Conservation (phyloP, 2,329 filamentous ascomycete genomes). For the Cadophora malorum region DNA sequence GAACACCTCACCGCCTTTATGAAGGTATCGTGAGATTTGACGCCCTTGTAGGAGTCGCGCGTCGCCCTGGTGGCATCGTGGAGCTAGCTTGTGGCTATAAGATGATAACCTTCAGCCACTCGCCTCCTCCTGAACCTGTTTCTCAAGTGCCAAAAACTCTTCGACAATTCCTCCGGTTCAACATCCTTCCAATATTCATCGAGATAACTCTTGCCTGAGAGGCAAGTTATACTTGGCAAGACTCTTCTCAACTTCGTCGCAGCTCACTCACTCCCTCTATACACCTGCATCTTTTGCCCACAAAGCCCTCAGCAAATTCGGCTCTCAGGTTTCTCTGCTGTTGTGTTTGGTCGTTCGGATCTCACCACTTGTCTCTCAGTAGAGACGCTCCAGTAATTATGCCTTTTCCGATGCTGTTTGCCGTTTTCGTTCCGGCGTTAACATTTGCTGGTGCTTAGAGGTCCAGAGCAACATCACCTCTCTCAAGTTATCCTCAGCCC, state of each 20-base stretch:
- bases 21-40: neutral
- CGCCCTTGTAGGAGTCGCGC: neutral
- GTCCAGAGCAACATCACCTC: slow-evolving; percentile 5
- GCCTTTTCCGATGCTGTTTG: neutral
- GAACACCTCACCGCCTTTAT: slow-evolving; percentile 3
- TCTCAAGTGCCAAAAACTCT: neutral
- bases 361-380: neutral
- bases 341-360: neutral
- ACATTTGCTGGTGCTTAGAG: slow-evolving; percentile 12
- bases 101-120: slow-evolving; percentile 1
- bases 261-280: neutral
- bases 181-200: neutral
- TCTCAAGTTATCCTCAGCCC: neutral
- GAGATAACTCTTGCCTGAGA: neutral
- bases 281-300: neutral
- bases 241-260: neutral
- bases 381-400: slow-evolving; percentile 7
- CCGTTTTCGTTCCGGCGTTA: neutral
- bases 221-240: neutral
- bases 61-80: slow-evolving; percentile 11
- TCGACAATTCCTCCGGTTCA: neutral
- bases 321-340: neutral
- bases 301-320: neutral
- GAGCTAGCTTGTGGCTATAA: slow-evolving; percentile 6
- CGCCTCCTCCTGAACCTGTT: neutral